Conservation (phyloP, 78 protist species). For the Chrysochromulina tobinii region DNA sequence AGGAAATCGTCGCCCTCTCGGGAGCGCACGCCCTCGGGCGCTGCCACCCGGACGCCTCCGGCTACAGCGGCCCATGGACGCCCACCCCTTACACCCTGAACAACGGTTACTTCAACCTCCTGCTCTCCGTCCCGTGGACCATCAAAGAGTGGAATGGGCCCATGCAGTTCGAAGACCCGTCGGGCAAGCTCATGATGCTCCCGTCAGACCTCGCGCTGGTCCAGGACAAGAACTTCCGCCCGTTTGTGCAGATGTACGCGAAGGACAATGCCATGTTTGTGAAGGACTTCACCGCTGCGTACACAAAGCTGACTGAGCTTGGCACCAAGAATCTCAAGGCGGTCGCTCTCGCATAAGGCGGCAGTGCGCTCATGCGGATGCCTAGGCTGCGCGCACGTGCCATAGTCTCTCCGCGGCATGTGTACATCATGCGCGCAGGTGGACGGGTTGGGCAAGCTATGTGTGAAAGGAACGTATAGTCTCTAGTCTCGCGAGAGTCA, state of each 20-base stretch:
- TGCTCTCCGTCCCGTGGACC: slow-evolving; percentile 43
- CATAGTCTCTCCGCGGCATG: too few species aligned
- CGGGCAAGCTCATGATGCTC: slow-evolving; percentile 74
- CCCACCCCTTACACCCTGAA: slow-evolving; percentile 35
- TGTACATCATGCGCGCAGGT: too few species aligned
- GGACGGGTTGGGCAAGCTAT: too few species aligned
- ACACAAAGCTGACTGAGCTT: slow-evolving; percentile 50
- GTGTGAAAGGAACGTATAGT: too few species aligned
- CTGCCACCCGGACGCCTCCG: slow-evolving; percentile 59
- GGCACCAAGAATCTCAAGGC: slow-evolving; percentile 6
- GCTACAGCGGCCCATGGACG: slow-evolving; percentile 76
- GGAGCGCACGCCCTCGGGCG: slow-evolving; percentile 80
- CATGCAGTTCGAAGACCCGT: slow-evolving; percentile 62
- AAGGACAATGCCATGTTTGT: slow-evolving; percentile 55
- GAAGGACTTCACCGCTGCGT: slow-evolving; percentile 67
- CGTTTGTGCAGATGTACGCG: slow-evolving; percentile 62
- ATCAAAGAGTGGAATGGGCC: slow-evolving; percentile 38
- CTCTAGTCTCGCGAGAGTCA: too few species aligned
- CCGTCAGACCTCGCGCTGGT: slow-evolving; percentile 68
- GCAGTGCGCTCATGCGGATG: too few species aligned
- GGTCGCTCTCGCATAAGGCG: not conserved
- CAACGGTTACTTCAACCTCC: slow-evolving; percentile 55
- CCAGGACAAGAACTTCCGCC: slow-evolving; percentile 47
- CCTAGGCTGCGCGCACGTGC: too few species aligned
- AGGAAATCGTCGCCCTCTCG: slow-evolving; percentile 69